Conservation (phyloP, 257 asterid species). For the Gentiana dahurica region DNA sequence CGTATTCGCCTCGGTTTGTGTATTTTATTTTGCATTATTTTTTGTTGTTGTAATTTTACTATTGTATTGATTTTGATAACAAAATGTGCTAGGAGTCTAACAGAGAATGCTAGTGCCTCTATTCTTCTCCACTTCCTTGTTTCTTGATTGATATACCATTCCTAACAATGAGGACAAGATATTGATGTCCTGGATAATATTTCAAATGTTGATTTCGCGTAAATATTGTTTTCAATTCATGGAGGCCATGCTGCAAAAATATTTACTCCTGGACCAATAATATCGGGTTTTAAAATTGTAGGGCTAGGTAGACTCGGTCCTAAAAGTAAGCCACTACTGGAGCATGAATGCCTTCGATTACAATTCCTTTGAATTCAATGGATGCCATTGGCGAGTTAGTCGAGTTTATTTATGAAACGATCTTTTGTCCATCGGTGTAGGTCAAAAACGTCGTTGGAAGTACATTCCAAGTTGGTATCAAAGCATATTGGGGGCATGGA, state of each 20-base stretch:
- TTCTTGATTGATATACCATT: too few species aligned
- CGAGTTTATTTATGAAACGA: constrained; percentile 16
- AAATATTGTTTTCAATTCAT: constrained; percentile 2
- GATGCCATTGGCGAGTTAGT: constrained; percentile 15
- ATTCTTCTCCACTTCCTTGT: too few species aligned
- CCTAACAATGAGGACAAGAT: not conserved
- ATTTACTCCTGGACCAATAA: constrained; percentile 19
- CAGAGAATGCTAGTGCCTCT: too few species aligned
- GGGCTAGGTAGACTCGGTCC: constrained; percentile 14
- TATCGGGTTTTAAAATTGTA: constrained; percentile 17
- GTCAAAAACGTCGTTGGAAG: constrained; percentile 18
- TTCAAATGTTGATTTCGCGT: not conserved
- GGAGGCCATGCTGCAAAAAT: constrained; percentile 19
- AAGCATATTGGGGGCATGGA: too few species aligned
- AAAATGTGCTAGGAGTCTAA: too few species aligned
- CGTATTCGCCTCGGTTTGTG: too few species aligned
- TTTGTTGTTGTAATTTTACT: too few species aligned
- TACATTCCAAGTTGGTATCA: not conserved
- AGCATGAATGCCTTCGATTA: constrained; percentile 2
- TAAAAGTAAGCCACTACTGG: constrained; percentile 19
- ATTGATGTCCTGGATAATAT: not conserved
- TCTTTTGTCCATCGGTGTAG: constrained; percentile 9
- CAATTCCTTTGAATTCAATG: constrained; percentile 16
- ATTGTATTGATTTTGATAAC: too few species aligned
- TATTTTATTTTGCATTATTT: too few species aligned